Evolutionary conservation across 2,329 filamentous ascomycete genomes (phyloP).

Genomic region (Aspergillus felis): DNA sequence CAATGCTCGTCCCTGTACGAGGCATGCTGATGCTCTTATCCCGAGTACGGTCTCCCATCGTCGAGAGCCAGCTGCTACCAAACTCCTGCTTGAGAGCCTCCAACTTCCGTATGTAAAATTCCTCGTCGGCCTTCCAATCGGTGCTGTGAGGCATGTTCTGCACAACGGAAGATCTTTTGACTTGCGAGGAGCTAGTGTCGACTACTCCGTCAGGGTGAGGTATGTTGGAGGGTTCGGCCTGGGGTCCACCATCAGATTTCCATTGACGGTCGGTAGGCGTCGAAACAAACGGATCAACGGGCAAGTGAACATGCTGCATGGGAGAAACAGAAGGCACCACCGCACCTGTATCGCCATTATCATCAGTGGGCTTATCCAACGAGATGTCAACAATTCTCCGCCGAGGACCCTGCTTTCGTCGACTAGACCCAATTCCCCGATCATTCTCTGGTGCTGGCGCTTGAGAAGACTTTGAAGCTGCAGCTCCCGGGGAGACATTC

Average conservation of each 20-base stretch:
- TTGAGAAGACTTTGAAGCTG: conserved; percentile 3
- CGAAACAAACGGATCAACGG: conserved; percentile 21
- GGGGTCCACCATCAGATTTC: conserved; percentile 29
- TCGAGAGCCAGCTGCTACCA: conserved; percentile 81
- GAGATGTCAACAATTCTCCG: conserved; percentile 58
- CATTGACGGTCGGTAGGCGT: conserved; percentile 25
- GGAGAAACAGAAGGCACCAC: conserved; percentile 27
- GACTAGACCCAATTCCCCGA: conserved; percentile 29
- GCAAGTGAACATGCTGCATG: conserved; percentile 27
- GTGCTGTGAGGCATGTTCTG: conserved; percentile 22
- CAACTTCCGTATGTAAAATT: conserved; percentile 82
- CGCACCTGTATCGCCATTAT: conserved; percentile 26
- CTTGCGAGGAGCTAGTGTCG: conserved; percentile 13
- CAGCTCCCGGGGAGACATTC: conserved; percentile 12
- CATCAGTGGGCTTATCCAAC: conserved; percentile 37
- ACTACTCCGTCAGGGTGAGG: conserved; percentile 16
- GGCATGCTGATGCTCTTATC: conserved; percentile 33
- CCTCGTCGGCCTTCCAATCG: conserved; percentile 54
- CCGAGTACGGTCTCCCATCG: conserved; percentile 72
- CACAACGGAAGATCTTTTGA: conserved; percentile 15
- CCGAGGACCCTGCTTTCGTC: conserved; percentile 49
- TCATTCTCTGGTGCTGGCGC: conserved; percentile 20
- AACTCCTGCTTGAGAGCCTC: conserved; percentile 81
- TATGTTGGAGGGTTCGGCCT: conserved; percentile 24
- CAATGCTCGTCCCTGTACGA: conserved; percentile 28